A percentile compares a stretch with the other conserved stretches of the same genome.
Conservation (phyloP, 2,329 filamentous ascomycete species). For the Herpotrichia juniperi region DNA sequence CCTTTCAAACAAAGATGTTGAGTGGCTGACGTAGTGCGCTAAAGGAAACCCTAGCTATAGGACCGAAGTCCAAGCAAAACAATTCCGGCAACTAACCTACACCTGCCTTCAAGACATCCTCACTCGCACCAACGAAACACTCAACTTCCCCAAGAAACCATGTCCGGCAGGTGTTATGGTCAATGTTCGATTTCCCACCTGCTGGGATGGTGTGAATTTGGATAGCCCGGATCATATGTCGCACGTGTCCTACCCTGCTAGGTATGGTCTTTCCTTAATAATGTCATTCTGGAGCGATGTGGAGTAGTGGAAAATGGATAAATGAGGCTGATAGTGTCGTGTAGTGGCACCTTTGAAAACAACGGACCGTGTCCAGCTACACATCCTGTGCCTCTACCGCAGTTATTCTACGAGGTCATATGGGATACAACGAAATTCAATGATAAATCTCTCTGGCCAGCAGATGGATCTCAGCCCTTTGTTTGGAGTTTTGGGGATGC, state of each 20-base stretch:
- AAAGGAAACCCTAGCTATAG: conserved; percentile 43
- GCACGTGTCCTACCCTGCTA: conserved; percentile 46
- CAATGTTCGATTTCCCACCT: conserved; percentile 42
- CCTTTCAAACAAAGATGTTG: neutral
- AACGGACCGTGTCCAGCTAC: conserved; percentile 59
- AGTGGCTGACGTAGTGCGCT: conserved; percentile 6
- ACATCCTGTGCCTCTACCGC: conserved; percentile 50
- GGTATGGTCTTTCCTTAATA: too few species aligned
- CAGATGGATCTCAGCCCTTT: conserved; percentile 36
- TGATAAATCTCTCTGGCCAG: conserved; percentile 22
- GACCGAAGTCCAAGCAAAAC: conserved; percentile 41
- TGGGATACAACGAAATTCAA: conserved; percentile 44
- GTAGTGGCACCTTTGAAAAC: conserved; percentile 29
- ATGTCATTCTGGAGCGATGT: too few species aligned
- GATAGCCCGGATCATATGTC: conserved; percentile 61
- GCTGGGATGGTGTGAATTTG: conserved; percentile 56
- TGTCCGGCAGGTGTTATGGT: conserved; percentile 52
- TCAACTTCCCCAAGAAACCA: conserved; percentile 46
- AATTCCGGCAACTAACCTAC: conserved; percentile 53
- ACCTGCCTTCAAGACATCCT: conserved; percentile 49
- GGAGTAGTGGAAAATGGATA: too few species aligned
- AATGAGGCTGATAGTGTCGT: neutral
- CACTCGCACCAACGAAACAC: conserved; percentile 47
- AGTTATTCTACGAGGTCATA: conserved; percentile 28
- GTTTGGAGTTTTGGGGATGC: conserved; percentile 43